Evolutionary conservation across 305 asterid genomes (phyloP).

Genomic region (Petunia hybrid): DNA sequence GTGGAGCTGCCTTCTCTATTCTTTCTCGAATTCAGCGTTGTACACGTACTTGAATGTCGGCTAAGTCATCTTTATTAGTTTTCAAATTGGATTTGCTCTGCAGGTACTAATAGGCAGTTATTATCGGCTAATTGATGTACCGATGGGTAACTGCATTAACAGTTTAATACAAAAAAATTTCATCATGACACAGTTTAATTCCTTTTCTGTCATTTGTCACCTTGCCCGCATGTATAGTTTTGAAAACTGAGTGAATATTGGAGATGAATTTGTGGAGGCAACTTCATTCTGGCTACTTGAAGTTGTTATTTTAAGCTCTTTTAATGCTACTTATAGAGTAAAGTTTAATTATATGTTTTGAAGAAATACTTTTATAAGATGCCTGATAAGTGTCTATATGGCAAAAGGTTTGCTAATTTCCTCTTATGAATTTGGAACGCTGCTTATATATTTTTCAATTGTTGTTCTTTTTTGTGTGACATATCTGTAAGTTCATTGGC

Average conservation of each 20-base stretch:
- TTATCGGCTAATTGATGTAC: constrained; percentile 88
- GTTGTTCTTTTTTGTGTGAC: no score
- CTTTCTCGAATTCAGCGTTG: background rate
- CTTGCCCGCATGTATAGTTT: constrained; percentile 78
- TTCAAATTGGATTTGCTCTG: constrained; percentile 25
- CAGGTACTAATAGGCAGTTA: constrained; percentile 96
- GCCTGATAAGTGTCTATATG: no score
- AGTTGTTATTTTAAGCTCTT: background rate
- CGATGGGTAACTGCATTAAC: constrained; percentile 96
- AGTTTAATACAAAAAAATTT: constrained; percentile 87
- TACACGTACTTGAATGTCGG: background rate
- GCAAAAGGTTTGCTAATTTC: no score
- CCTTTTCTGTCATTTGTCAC: constrained; percentile 89
- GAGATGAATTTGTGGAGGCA: constrained; percentile 96
- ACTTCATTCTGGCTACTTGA: background rate
- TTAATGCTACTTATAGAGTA: background rate
- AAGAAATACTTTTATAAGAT: no score
- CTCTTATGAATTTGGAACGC: no score
- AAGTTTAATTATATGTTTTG: no score
- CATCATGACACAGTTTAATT: constrained; percentile 87
- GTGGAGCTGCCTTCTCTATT: no score
- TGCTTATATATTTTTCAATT: no score
- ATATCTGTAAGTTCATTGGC: no score
- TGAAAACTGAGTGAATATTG: constrained; percentile 78
- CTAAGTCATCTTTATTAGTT: background rate